These are phyloP conservation scores for Hyphopichia khmerensis DNA, from an alignment of 1,139 yeast genomes.

Conservation along the genomic window DNA sequence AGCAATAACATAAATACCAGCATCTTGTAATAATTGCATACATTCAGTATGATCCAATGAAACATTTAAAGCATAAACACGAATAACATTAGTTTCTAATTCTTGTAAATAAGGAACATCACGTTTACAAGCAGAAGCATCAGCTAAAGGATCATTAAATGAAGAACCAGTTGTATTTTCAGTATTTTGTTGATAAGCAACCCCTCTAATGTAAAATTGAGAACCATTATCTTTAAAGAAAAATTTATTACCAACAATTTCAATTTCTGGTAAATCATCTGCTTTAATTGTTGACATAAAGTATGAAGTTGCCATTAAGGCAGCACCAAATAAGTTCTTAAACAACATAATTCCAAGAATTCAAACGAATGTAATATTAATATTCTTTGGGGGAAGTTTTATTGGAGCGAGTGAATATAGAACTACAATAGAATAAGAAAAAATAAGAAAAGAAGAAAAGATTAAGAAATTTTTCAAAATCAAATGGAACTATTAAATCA, in stretches of 20 bases:
- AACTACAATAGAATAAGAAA: not conserved
- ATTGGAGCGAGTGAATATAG: no score
- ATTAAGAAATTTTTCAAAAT: not conserved
- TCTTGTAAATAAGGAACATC: constrained; percentile 78
- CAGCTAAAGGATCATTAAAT: constrained; percentile 75
- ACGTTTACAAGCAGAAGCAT: constrained; percentile 67
- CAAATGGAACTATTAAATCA: not conserved
- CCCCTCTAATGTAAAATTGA: constrained; percentile 77
- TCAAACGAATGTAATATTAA: no score
- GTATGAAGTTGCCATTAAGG: constrained; percentile 26
- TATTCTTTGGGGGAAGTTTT: no score
- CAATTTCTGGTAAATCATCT: constrained; percentile 43
- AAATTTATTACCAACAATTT: constrained; percentile 71
- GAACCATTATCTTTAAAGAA: constrained; percentile 75
- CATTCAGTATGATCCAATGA: constrained; percentile 80
- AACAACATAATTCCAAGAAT: constrained; percentile 35
- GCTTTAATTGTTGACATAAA: constrained; percentile 13
- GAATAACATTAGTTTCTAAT: constrained; percentile 72
- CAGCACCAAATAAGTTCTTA: constrained; percentile 31
- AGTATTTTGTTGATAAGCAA: constrained; percentile 75
- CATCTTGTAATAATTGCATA: constrained; percentile 80
- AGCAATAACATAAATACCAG: constrained; percentile 83
- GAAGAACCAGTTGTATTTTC: constrained; percentile 43
- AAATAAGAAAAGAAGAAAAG: not conserved
- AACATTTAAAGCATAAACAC: constrained; percentile 78